A percentile compares a stretch with the other conserved stretches of the same genome.
These are phyloP conservation scores for Picea glauca DNA, from an alignment of 75 land plant species.

Conservation along the genomic window DNA sequence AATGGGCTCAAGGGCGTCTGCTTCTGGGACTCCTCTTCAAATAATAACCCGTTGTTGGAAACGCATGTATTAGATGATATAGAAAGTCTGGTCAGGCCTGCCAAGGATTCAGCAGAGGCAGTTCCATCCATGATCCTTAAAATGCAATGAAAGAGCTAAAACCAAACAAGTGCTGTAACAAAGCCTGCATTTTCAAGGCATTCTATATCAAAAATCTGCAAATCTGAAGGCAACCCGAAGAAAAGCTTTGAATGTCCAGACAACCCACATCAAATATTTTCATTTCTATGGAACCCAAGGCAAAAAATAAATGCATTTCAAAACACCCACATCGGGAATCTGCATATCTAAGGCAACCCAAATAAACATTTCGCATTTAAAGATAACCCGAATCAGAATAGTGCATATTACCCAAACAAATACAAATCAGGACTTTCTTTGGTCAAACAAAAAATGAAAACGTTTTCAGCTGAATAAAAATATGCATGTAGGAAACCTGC, in stretches of 20 bases:
- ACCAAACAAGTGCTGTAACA: neutral
- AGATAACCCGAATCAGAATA: neutral
- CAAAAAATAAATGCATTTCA: neutral
- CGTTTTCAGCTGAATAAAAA: neutral
- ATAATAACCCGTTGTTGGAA: slow-evolving; percentile 1
- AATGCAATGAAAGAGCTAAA: neutral
- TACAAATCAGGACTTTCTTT: too few relatives aligned
- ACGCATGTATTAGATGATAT: neutral
- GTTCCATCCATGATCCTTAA: slow-evolving; percentile 9
- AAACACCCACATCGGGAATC: too few relatives aligned
- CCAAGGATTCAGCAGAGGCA: neutral
- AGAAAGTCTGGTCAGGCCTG: neutral
- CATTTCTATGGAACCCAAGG: neutral
- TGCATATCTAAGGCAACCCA: neutral
- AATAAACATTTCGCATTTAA: neutral
- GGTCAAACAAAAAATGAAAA: neutral
- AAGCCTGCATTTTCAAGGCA: neutral
- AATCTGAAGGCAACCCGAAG: neutral
- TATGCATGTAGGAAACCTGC: neutral
- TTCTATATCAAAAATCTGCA: neutral
- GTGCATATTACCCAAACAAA: neutral
- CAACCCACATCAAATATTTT: neutral
- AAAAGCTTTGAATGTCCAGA: neutral
- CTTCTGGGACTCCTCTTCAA: slow-evolving; percentile 4
- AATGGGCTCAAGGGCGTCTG: neutral